Base-by-base conservation (phyloP, 805 yeast genomes). In the Ogataea degrootiae region DNA sequence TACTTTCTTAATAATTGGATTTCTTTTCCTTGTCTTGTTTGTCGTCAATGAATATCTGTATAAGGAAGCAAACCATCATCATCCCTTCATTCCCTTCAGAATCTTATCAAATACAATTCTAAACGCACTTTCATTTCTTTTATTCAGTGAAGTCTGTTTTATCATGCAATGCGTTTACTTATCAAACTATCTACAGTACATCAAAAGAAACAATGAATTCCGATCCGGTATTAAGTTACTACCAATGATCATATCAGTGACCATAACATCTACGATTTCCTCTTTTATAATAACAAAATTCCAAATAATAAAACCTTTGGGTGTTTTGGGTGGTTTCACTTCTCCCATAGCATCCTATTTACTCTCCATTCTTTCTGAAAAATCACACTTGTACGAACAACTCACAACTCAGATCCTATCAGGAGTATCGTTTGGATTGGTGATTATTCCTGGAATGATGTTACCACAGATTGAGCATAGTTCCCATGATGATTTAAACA, bases 151-250 rank as follows among this genome's bases (percentile, higher is more conserved):
- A 69, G 37, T 48, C 71, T 41, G 66, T 68, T 78, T 78, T 54
- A 70, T 79, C 58, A 63, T 67, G 11, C 48, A 58, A 3, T 53
- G 67, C 14, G 58, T 69, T 33, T 77, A 70, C 54, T 52, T 72
- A 11, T 63, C 79, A 3, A 63, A 70, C 17, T 78, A 77, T 57
- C 77, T 77, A 59, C 84, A 80, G 57, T 72, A 72, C 37, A 66
- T 79, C 26, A 34, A 36, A 22, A 36, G 65, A 7, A 63, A 67
- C 40, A 67, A 63, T 40, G 72, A 79, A n/a, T 65, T 75, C 63
- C 58, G 58, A 16, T 68, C 81, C 2, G 83, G 83, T 41, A 56
- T 76, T 39, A 68, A 71, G 42, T 58, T 73, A 34, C 59, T 79
- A 33, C 81, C 83, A 0, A 49, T 68, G 50, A 71, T 77, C 39